Evolutionary conservation across 352 stramenopile species (phyloP).

Genomic region (Phytophthora sp.): DNA sequence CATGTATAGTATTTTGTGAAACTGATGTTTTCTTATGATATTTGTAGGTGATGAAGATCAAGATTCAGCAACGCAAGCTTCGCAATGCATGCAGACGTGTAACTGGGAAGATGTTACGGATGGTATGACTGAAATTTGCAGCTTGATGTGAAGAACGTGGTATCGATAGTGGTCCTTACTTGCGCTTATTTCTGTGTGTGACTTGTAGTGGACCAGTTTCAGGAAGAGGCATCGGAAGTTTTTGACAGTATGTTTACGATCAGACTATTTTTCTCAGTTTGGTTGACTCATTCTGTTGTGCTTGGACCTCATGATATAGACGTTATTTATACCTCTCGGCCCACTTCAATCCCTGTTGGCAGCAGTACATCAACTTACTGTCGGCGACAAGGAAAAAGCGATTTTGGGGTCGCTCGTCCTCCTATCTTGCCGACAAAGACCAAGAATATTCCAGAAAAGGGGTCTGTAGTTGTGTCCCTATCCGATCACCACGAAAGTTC

Average conservation of each 20-base stretch:
- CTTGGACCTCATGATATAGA: conserved; percentile 35
- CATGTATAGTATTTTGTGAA: not conserved
- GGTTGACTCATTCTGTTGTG: not conserved
- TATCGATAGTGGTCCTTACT: conserved; percentile 14
- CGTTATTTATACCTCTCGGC: conserved; percentile 61
- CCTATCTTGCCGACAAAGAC: not conserved
- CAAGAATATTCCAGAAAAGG: conserved; percentile 20
- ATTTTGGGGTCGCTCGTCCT: conserved; percentile 4
- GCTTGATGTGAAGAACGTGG: conserved; percentile 12
- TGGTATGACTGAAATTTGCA: conserved; percentile 25
- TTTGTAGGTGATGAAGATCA: conserved; percentile 26
- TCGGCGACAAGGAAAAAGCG: conserved; percentile 8
- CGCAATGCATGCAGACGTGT: conserved; percentile 39
- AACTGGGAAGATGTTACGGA: conserved; percentile 44
- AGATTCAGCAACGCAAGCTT: conserved; percentile 25
- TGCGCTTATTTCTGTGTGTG: conserved; percentile 22
- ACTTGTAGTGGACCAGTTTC: conserved; percentile 47
- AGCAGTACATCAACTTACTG: conserved; percentile 3
- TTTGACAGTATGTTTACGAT: conserved; percentile 65
- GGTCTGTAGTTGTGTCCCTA: not conserved
- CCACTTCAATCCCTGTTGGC: conserved; percentile 8
- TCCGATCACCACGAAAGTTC: conserved; percentile 47
- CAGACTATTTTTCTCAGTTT: conserved; percentile 6
- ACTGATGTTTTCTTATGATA: not conserved
- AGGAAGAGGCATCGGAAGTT: conserved; percentile 69